Percentiles rank a stretch among this genome's conserved stretches.
These are phyloP conservation scores for Rhizopogon vesiculosus DNA, from an alignment of 768 basidiomycete species.

Conservation along the genomic window DNA sequence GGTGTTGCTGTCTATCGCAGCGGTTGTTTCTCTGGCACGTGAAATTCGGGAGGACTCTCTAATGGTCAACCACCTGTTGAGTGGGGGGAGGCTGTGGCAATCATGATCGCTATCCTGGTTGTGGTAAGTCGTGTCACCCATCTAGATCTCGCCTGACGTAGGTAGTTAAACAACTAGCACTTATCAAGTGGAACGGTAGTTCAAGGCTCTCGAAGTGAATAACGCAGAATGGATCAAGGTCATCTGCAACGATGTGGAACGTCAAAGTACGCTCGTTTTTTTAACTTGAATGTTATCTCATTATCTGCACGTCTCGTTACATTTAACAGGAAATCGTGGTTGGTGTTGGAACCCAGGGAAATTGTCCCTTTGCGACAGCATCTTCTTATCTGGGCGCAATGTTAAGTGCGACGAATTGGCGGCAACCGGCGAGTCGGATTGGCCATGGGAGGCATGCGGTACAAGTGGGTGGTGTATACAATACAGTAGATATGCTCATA, in stretches of 20 bases:
- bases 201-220: conserved; percentile 86
- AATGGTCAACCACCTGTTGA: conserved; percentile 73
- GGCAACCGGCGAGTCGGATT: conserved; percentile 93
- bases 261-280: conserved; percentile 53
- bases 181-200: conserved; percentile 81
- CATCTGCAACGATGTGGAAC: conserved; percentile 67
- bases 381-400: conserved; percentile 90
- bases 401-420: conserved; percentile 95
- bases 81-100: conserved; percentile 94
- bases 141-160: conserved; percentile 23
- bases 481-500: too few relatives aligned
- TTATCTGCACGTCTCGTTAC: neutral
- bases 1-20: conserved; percentile 89
- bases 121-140: conserved; percentile 43
- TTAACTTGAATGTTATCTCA: neutral
- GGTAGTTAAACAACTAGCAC: conserved; percentile 96
- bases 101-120: conserved; percentile 69
- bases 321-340: conserved; percentile 77
- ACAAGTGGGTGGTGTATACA: too few relatives aligned
- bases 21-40: conserved; percentile 87
- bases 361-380: conserved; percentile 91
- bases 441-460: too few relatives aligned
- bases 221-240: conserved; percentile 94
- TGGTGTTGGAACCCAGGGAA: conserved; percentile 91
- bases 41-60: conserved; percentile 74